phyloP scores from a whole-genome alignment of 768 basidiomycete genomes.

The Psilocybe cyanescens region DNA sequence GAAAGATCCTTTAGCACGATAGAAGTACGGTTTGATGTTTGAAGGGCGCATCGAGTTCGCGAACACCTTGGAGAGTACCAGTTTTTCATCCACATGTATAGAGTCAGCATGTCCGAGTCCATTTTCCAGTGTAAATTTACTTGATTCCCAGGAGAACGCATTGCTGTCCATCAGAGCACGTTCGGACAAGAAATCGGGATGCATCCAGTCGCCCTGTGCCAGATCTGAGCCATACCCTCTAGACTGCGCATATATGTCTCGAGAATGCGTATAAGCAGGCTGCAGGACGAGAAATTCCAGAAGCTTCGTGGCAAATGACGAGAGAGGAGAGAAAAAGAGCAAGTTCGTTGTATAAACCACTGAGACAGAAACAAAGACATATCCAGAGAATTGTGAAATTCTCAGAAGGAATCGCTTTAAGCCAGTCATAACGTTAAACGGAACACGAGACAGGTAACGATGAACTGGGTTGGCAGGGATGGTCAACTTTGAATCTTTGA shows the following conservation, averaged over 20 bases:
- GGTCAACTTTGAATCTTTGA: too few species aligned
- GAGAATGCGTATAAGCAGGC: constrained; percentile 1
- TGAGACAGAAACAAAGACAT: constrained; percentile 34
- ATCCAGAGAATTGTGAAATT: constrained; percentile 24
- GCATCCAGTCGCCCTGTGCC: neutral
- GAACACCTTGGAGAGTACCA: constrained; percentile 73
- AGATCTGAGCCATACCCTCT: neutral
- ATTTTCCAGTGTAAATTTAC: constrained; percentile 34
- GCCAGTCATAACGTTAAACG: constrained; percentile 6
- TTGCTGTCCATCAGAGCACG: neutral
- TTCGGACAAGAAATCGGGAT: neutral
- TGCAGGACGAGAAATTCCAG: constrained; percentile 21
- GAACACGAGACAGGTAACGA: neutral
- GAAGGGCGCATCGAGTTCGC: constrained; percentile 71
- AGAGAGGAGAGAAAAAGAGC: constrained; percentile 38
- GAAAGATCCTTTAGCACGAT: constrained; percentile 61
- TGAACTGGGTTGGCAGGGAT: neutral
- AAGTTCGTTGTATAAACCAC: constrained; percentile 49
- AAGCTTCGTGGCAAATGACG: constrained; percentile 27
- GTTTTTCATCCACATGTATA: constrained; percentile 45
- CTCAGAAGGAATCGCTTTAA: constrained; percentile 17
- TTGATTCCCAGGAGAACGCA: constrained; percentile 36
- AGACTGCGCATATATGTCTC: neutral
- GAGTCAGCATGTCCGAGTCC: constrained; percentile 36
- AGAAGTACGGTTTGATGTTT: constrained; percentile 82